Evolutionary conservation across 2,329 filamentous ascomycete species (phyloP).

Genomic region (Stachybotrys echinatus): DNA sequence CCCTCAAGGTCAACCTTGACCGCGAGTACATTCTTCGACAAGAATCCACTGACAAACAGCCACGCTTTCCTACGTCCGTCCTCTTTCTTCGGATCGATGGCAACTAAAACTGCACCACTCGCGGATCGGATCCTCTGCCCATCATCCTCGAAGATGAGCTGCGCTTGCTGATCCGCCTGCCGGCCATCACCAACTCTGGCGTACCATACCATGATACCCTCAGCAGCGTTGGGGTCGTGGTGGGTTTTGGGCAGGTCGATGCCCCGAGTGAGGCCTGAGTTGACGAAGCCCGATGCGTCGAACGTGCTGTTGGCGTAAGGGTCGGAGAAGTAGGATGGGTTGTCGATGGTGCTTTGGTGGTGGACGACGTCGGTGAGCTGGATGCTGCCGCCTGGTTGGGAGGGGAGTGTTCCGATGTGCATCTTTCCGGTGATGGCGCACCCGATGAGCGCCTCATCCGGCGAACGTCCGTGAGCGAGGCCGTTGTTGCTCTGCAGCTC

Average conservation of each 20-base stretch:
- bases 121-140: constrained; percentile 42
- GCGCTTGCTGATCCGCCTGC: constrained; percentile 30
- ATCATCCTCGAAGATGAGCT: constrained; percentile 54
- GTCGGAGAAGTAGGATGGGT: constrained; percentile 53
- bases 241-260: constrained; percentile 27
- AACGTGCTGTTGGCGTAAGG: constrained; percentile 35
- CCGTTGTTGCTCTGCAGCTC: constrained; percentile 52
- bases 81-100: constrained; percentile 40
- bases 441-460: constrained; percentile 34
- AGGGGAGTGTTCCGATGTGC: constrained; percentile 30
- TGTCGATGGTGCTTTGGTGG: constrained; percentile 45
- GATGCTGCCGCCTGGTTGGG: constrained; percentile 11
- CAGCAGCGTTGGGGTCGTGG: constrained; percentile 27
- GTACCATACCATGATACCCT: constrained; percentile 43
- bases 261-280: constrained; percentile 39
- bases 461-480: constrained; percentile 39
- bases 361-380: constrained; percentile 33
- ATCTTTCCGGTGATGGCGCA: constrained; percentile 40
- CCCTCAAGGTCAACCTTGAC: constrained; percentile 44
- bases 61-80: constrained; percentile 42
- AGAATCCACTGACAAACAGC: constrained; percentile 53
- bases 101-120: constrained; percentile 47
- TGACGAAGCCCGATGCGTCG: constrained; percentile 49
- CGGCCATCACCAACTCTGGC: constrained; percentile 3
- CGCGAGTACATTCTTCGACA: constrained; percentile 42